Percentiles rank a stretch among this genome's conserved stretches.
Conservation (phyloP, 331 rosid genomes). For the Quercus phellos region DNA sequence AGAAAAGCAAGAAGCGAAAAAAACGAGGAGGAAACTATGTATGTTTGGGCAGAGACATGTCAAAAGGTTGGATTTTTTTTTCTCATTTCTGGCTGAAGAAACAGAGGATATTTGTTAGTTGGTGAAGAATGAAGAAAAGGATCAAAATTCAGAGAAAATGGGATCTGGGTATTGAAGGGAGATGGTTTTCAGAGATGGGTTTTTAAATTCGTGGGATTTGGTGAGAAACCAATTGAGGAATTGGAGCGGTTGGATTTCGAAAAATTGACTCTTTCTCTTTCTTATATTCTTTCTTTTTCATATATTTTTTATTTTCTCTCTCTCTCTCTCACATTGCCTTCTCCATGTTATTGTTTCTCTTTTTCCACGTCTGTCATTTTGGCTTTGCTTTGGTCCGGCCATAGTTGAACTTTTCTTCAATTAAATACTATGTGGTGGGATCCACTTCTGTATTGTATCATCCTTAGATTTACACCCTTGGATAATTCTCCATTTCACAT, state of each 20-base stretch:
- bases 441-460: neutral
- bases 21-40: neutral
- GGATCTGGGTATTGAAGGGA: conserved; percentile 30
- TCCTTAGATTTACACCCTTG: neutral
- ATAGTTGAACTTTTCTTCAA: conserved; percentile 9
- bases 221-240: conserved; percentile 27
- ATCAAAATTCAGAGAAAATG: conserved; percentile 20
- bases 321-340: conserved; percentile 15
- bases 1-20: neutral
- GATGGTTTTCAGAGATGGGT: conserved; percentile 11
- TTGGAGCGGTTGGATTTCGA: conserved; percentile 61
- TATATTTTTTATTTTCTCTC: neutral
- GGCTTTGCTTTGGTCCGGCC: conserved; percentile 16
- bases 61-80: neutral
- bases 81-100: neutral
- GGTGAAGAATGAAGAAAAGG: neutral
- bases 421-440: conserved; percentile 15
- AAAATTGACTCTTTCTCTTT: conserved; percentile 23
- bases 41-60: neutral
- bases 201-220: conserved; percentile 43
- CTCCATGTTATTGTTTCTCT: conserved; percentile 12
- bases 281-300: neutral
- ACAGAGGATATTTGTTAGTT: conserved; percentile 11
- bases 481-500: neutral
- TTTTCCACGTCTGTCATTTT: conserved; percentile 19